Evolutionary conservation across 148 eudicot species (phyloP).

Genomic region (Tetragonia tetragonoides): DNA sequence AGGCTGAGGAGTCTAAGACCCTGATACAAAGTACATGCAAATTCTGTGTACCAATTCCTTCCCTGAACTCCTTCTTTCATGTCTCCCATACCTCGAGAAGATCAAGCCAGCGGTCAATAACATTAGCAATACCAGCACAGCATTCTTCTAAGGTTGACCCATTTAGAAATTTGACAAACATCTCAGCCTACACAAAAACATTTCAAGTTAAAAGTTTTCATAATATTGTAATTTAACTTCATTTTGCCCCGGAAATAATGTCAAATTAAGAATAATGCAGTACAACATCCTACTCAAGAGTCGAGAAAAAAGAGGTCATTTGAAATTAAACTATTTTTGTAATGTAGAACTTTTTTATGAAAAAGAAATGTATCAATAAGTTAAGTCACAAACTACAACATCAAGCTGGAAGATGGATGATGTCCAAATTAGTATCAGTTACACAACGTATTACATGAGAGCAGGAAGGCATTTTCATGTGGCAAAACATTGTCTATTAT

Average conservation of each 20-base stretch:
- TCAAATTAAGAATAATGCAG: not conserved
- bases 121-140: slow-evolving; percentile 87
- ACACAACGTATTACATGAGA: not conserved
- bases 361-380: not conserved
- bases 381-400: not conserved
- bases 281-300: not conserved
- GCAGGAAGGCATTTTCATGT: not conserved
- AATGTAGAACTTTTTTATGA: no score
- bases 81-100: slow-evolving; percentile 85
- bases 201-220: slow-evolving; percentile 4
- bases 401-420: not conserved
- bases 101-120: slow-evolving; percentile 98
- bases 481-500: no score
- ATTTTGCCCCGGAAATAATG: not conserved
- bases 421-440: not conserved
- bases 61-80: not conserved
- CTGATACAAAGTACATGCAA: not conserved
- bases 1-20: not conserved
- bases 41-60: not conserved
- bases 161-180: slow-evolving; percentile 89
- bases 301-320: not conserved
- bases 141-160: slow-evolving; percentile 95
- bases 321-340: not conserved
- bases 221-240: not conserved
- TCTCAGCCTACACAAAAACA: slow-evolving; percentile 73